Evolutionary conservation across 768 basidiomycete genomes (phyloP), one percentile per base, ranked within the genome.

Genomic region (Phallus indusiatus): DNA sequence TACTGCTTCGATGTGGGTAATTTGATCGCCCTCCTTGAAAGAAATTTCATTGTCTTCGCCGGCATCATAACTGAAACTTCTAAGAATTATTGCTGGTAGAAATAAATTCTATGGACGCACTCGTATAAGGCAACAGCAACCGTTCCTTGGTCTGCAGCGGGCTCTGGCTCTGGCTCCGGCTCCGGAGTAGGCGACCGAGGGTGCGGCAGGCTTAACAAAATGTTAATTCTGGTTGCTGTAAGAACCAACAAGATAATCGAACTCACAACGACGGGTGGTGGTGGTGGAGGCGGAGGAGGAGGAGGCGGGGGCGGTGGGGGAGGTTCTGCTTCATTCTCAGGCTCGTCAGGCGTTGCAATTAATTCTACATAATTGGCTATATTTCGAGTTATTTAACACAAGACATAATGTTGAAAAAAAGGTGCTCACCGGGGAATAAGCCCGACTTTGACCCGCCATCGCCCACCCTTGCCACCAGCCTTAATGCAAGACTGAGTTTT

Each of bases 391-490:
- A 42, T 53, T 14, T 50, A 17, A 52, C 10, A n/a, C 37, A 5
- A 53, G 22, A 1, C 1, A 14, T 12, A 6, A 20, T 24, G 14
- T 21, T 37, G 5, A 33, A 34, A 54, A 33, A 50, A 7, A 28
- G n/a, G 35, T 22, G 56, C 79, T 21, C 64, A 90, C 88, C 80
- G 60, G 93, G 94, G 83, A 95, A 96, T 34, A 94, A 70, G 8
- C 94, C 94, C 6, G 71, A 75, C 74, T 87, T 85, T 3, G 66
- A 48, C 5, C 91, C 92, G 21, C 76, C 79, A 47, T 76, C 72
- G 33, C 84, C 85, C 53, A 83, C 75, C 91, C 94, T 60, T 76
- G 80, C 94, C 94, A 96, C 94, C 94, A 98, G 6, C 90, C 77
- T 69, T 61, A 37, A 54, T 14, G 35, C 34, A 17, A 46, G 20